Evolutionary conservation across 495 filamentous ascomycete genomes (phyloP).

Genomic region (Neurospora sp.): DNA sequence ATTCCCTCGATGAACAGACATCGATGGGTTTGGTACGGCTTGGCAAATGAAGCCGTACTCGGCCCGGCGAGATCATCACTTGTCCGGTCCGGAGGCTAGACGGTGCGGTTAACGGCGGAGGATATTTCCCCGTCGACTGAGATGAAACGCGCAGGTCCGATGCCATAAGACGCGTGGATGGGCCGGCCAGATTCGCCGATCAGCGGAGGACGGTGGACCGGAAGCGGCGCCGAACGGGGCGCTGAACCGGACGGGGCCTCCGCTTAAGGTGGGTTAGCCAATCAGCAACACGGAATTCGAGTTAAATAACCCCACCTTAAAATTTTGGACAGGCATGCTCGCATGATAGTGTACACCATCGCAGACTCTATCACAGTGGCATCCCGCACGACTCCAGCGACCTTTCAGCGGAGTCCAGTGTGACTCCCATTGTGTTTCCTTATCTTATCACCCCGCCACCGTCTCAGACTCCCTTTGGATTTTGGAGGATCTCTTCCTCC

Average conservation of each 20-base stretch:
- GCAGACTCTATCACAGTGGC: background rate
- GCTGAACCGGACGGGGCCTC: background rate
- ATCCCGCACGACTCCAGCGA: background rate
- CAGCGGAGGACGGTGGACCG: background rate
- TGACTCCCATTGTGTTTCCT: background rate
- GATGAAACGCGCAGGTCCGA: background rate
- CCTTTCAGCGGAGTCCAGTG: background rate
- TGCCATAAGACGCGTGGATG: background rate
- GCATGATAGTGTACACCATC: background rate
- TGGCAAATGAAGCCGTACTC: background rate
- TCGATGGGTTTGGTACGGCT: background rate
- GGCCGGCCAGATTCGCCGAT: background rate
- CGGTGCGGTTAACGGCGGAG: background rate
- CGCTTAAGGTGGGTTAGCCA: background rate
- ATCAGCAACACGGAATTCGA: background rate
- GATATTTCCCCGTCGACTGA: background rate
- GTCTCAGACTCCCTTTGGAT: background rate
- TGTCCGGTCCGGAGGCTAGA: background rate
- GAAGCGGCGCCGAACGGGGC: background rate
- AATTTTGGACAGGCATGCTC: background rate
- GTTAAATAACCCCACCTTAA: background rate
- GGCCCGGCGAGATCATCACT: background rate
- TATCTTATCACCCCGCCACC: background rate
- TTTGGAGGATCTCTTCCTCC: background rate
- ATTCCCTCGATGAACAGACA: background rate